These are phyloP conservation scores for Phytophthora boehmeriae DNA, from an alignment of 352 stramenopile species.

Conservation along the genomic window DNA sequence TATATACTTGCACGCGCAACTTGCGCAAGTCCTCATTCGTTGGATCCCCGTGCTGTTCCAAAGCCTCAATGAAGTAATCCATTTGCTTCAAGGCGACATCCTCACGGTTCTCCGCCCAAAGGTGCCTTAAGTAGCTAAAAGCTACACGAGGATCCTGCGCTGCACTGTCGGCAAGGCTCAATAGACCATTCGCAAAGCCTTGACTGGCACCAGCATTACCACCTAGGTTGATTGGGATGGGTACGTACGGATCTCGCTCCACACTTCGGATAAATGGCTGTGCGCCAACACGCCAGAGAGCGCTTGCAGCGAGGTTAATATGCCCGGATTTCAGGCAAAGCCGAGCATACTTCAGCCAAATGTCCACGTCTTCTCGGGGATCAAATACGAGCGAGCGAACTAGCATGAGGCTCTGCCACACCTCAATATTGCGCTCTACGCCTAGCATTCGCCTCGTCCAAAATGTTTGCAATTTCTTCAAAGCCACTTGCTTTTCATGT, in stretches of 20 bases:
- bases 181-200: constrained; percentile 57
- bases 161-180: constrained; percentile 70
- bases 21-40: constrained; percentile 72
- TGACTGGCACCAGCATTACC: constrained; percentile 49
- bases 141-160: constrained; percentile 78
- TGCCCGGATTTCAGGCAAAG: constrained; percentile 92
- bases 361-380: constrained; percentile 89
- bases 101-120: constrained; percentile 86
- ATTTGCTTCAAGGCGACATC: constrained; percentile 85
- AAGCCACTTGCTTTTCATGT: constrained; percentile 70
- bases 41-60: constrained; percentile 70
- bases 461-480: constrained; percentile 80
- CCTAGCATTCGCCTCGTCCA: constrained; percentile 93
- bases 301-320: constrained; percentile 82
- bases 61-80: constrained; percentile 83
- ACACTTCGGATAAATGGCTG: constrained; percentile 84
- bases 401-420: constrained; percentile 96
- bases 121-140: constrained; percentile 80
- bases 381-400: constrained; percentile 94
- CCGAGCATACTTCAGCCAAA: constrained; percentile 95
- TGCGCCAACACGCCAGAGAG: constrained; percentile 80
- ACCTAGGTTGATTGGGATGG: constrained; percentile 75
- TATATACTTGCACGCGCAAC: constrained; percentile 86
- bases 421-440: constrained; percentile 93
- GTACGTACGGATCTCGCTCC: constrained; percentile 64